phyloP scores from a whole-genome alignment of 345 rosid species.

The Aquilaria yunnanensis region DNA sequence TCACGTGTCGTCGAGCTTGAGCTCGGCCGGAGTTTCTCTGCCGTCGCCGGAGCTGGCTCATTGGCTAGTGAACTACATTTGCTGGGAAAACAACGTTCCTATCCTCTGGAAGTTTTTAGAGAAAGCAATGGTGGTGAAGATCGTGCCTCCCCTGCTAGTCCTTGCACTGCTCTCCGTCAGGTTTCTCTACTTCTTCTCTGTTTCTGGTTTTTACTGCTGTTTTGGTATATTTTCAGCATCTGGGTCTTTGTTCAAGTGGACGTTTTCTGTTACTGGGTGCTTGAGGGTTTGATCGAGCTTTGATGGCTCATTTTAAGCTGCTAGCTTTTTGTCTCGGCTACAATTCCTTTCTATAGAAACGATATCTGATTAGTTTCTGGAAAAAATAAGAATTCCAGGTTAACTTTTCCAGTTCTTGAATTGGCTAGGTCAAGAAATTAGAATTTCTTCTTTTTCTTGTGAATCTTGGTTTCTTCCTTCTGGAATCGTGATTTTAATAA shows the following conservation, averaged over 20 bases:
- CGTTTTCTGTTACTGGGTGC: not conserved
- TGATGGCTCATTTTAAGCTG: not conserved
- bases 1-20: slow-evolving; percentile 56
- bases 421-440: not conserved
- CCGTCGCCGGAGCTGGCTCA: slow-evolving; percentile 76
- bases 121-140: slow-evolving; percentile 52
- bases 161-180: slow-evolving; percentile 74
- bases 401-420: not conserved
- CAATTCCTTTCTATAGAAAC: not conserved
- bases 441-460: not conserved
- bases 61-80: slow-evolving; percentile 65
- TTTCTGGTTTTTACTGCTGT: not conserved
- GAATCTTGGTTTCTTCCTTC: not conserved
- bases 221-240: not conserved
- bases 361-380: not conserved
- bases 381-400: not conserved
- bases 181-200: slow-evolving; percentile 21
- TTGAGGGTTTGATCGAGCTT: not conserved
- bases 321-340: not conserved
- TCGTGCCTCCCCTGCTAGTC: slow-evolving; percentile 76
- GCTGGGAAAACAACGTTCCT: slow-evolving; percentile 86
- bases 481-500: not conserved
- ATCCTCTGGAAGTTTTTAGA: slow-evolving; percentile 88
- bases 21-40: slow-evolving; percentile 43
- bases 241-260: slow-evolving; percentile 4